Base-by-base conservation (phyloP, 106 monocot species). In the Platanthera zijinensis region DNA sequence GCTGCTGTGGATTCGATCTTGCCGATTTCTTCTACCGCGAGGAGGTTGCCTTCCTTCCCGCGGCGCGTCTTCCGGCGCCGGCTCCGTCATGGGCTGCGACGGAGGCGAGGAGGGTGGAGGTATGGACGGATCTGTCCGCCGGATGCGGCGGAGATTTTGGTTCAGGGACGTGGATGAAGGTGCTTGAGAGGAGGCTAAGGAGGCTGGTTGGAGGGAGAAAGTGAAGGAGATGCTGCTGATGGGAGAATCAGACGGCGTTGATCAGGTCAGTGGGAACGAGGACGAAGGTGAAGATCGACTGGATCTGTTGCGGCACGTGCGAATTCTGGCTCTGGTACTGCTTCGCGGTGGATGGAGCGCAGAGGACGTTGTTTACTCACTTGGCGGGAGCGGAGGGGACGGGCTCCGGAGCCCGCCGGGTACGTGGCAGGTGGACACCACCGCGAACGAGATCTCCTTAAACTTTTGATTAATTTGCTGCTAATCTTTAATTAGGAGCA, bases 171-270 rank as follows among this genome's bases (percentile, higher is more conserved):
- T 39, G 18, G 67, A 67, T 67, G 67, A 67, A 14, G 22, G 67
- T 2, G 10, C 32, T 67, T 2, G 64, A 75, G 69, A 61, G 80
- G 83, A 69, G 74, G 56, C 76, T 90, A 70, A 63, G 82, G 79
- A 80, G 30, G 90, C 77, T 18, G 90, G 85, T 5, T 90, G 90
- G 90, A 45, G 67, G 56, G 83, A 87, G 78, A 81, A 85, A 73
- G 85, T 87, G 71, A 66, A 30, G 77, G 90, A 85, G 83, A 71
- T 71, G 70, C 70, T 71, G 48, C 81, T 85, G 87, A 74, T 54
- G 73, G 79, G 63, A 10, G 51, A 32, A 51, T 66, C 57, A 61
- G 81, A 69, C 47, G 80, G 59, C 22, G 47, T 50, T 5, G 72
- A 39, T 39, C 39, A 14, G 18, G 48, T n/a, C n/a, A n/a, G n/a